Base-by-base conservation (phyloP, 139 green algal genomes). In the Tetradesmus obliquus region DNA sequence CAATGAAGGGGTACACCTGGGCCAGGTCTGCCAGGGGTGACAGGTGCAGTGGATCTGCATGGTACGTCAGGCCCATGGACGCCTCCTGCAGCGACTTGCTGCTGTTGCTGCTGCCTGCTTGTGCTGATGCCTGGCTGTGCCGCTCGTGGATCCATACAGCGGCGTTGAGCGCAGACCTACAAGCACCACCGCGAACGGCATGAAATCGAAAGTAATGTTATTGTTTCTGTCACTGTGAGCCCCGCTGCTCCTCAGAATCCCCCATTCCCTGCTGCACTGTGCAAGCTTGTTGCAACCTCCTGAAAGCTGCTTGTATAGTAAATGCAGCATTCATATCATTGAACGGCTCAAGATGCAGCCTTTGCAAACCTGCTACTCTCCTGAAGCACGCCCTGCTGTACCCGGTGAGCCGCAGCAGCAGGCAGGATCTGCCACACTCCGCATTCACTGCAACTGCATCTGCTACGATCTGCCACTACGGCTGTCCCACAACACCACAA, bases 1-100 rank as follows among this genome's bases (percentile, higher is more conserved):
- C 89, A 20, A 93, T 89, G 82, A 94, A 95, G 1, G 94, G 76
- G 91, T 93, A 95, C 57, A 92, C 88, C 89, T 88, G 53, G 86
- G 94, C 88, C 89, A 91, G 53, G 86, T 95, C 89, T 12, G 55
- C 1, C 76, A 95, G 83, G 2, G 94, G 91, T 4, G 94, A 94
- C 10, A 95, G 89, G n/a, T 79, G 89, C 3, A 95, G 69, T 0
- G 94, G 94, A 58, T 95, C 94, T 45, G 84, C 32, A 55, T 89
- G 51, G 12, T 84, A 84, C 0, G 45, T 55, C 45, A 22, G 53
- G 17, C 15, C 55, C 15, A 20, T 45, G 1, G 15, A 3, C 60
- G 60, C 62, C 5, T 89, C 58, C 32, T n/a, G 60, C 66, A 76
- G 0, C n/a, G 2, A 0, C 45, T 80, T 19, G 9, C 32, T 62